A percentile compares a stretch with the other conserved stretches of the same genome.
These are phyloP conservation scores for Umbilicus rupestris DNA, from an alignment of 164 flowering plant species.

Conservation along the genomic window DNA sequence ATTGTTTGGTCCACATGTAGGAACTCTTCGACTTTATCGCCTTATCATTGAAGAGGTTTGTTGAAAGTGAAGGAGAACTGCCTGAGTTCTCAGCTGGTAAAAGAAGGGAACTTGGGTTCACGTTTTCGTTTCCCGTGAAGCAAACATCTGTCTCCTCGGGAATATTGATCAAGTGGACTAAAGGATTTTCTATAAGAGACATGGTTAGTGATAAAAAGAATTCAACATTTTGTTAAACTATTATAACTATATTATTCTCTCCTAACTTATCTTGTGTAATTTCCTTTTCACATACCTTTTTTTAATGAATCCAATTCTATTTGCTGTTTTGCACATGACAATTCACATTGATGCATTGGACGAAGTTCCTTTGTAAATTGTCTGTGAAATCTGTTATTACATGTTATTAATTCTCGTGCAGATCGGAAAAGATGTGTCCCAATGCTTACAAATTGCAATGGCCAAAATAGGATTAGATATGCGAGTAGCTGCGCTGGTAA, in stretches of 20 bases:
- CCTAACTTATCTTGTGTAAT: neutral
- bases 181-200: slow-evolving; percentile 67
- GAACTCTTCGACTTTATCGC: slow-evolving; percentile 82
- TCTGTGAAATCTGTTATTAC: neutral
- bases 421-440: slow-evolving; percentile 65
- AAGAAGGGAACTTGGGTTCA: slow-evolving; percentile 73
- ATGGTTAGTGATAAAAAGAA: slow-evolving; percentile 41
- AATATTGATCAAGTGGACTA: slow-evolving; percentile 79
- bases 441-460: slow-evolving; percentile 54
- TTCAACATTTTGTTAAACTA: neutral
- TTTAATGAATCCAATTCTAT: neutral
- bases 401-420: slow-evolving; percentile 15
- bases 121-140: slow-evolving; percentile 87
- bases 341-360: neutral
- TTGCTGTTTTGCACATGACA: neutral
- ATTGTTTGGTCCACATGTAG: slow-evolving; percentile 31
- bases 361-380: neutral
- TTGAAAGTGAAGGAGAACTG: slow-evolving; percentile 40
- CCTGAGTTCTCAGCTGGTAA: slow-evolving; percentile 23
- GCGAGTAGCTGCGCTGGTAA: slow-evolving; percentile 66
- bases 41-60: slow-evolving; percentile 47
- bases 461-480: slow-evolving; percentile 49
- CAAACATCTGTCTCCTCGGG: slow-evolving; percentile 78
- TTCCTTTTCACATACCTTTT: neutral
- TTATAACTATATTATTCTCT: neutral